phyloP scores from a whole-genome alignment of 2,329 filamentous ascomycete species.

The Bretziella fagacearum region DNA sequence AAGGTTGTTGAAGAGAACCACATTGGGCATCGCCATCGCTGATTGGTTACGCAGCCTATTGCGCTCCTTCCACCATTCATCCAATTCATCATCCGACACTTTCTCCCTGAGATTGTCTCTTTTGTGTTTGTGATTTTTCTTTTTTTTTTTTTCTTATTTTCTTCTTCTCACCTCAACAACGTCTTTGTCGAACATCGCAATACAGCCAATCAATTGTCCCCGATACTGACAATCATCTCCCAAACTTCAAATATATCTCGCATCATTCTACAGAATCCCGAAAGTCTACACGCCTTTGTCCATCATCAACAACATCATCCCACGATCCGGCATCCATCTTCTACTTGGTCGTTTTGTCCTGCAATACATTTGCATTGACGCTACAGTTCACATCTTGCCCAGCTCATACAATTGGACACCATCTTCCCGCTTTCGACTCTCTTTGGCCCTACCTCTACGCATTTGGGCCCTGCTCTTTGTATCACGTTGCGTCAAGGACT shows the following conservation, averaged over 20 bases:
- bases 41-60: background rate
- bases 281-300: too few relatives aligned
- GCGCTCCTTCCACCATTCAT: background rate
- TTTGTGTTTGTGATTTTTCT: background rate
- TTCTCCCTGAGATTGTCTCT: background rate
- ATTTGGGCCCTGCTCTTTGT: conserved; percentile 3
- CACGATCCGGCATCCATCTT: background rate
- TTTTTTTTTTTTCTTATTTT: background rate
- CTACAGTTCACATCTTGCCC: background rate
- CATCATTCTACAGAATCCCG: background rate
- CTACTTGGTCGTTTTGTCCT: background rate
- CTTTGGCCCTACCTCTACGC: background rate
- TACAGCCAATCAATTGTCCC: background rate
- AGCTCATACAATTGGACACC: conserved; percentile 2
- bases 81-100: background rate
- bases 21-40: background rate
- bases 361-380: background rate
- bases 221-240: background rate
- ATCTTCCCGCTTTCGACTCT: background rate
- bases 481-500: background rate
- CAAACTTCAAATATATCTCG: too few relatives aligned
- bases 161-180: background rate
- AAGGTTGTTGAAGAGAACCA: too few relatives aligned
- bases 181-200: too few relatives aligned
- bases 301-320: background rate